Base-by-base conservation (phyloP, 139 green algal genomes). In the Ettlia oleoabundans region DNA sequence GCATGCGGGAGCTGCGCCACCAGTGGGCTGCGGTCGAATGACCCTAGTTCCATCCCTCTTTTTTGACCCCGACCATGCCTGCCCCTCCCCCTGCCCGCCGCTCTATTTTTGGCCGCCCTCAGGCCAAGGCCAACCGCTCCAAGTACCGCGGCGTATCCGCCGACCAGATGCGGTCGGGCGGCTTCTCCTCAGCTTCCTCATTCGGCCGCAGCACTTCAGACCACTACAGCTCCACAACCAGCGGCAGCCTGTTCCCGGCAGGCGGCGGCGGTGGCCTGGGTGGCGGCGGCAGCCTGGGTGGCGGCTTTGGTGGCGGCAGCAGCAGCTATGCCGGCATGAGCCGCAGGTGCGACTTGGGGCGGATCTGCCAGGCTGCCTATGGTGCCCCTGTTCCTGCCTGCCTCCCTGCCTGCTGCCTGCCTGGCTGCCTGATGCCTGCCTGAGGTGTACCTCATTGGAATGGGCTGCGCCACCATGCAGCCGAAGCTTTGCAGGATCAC, bases 71-170 rank as follows among this genome's bases (percentile, higher is more conserved):
- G n/a, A n/a, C 9, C 65, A 22, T 3, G 33, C 47, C 8, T 32
- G 10, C 65, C 1, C 35, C 8, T 32, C 10, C 65, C 30, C 65
- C 7, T 42, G 8, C 30, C 32, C 32, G n/a, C n/a, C n/a, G n/a
- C n/a, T n/a, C n/a, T n/a, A n/a, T n/a, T n/a, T n/a, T n/a, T 70
- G n/a, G 1, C 63, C 40, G 63, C 40, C 43, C 1, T 3, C 73
- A 93, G 88, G 92, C 92, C 32, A 87, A 86, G 64, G 83, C 83
- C 33, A 94, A 94, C 63, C 87, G 87, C 26, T 75, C 80, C 55
- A 97, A 97, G 84, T 96, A 95, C 84, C 89, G 51, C 0, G 93
- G 93, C 4, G 88, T 97, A 13, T 95, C 92, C 0, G 88, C 88
- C 9, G 76, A 82, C 42, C 77, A 90, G 33, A 80, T 85, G 37